Evolutionary conservation across 805 yeast species (phyloP).

Genomic region (Torulaspora quercuum): DNA sequence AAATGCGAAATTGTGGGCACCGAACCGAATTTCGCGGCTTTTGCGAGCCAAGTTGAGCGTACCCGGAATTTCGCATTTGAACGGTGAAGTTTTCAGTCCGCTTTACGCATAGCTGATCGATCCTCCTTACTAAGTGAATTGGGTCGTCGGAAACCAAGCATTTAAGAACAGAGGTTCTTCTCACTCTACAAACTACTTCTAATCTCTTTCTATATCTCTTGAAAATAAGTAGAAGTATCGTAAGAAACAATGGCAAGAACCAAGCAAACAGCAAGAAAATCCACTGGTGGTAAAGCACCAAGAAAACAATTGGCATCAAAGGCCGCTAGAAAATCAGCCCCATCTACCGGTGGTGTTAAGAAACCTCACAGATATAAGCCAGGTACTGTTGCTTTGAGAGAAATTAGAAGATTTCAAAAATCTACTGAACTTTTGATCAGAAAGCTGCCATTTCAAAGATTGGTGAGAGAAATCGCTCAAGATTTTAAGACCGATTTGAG

Average conservation of each 20-base stretch:
- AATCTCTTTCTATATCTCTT: too few relatives aligned
- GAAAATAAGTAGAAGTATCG: too few relatives aligned
- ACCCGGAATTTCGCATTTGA: slow-evolving; percentile 6
- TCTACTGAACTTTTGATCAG: slow-evolving; percentile 92
- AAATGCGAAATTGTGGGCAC: slow-evolving; percentile 12
- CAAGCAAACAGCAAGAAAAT: slow-evolving; percentile 90
- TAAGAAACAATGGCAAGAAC: slow-evolving; percentile 73
- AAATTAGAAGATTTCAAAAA: slow-evolving; percentile 95
- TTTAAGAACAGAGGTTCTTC: too few relatives aligned
- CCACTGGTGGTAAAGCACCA: slow-evolving; percentile 95
- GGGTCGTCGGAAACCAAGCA: too few relatives aligned
- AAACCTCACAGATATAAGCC: slow-evolving; percentile 96
- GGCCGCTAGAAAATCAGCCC: slow-evolving; percentile 92
- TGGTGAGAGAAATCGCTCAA: slow-evolving; percentile 93
- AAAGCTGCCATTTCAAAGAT: slow-evolving; percentile 95
- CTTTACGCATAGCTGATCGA: too few relatives aligned
- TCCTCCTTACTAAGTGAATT: too few relatives aligned
- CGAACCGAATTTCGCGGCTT: slow-evolving; percentile 4
- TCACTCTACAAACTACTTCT: too few relatives aligned
- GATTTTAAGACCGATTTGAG: slow-evolving; percentile 90
- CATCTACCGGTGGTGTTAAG: slow-evolving; percentile 90
- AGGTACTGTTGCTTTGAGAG: slow-evolving; percentile 95
- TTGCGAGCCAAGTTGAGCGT: slow-evolving; percentile 6
- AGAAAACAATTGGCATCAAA: slow-evolving; percentile 89
- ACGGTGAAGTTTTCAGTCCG: slow-evolving; percentile 25